These are phyloP conservation scores for Trichoderma breve DNA, from an alignment of 2,329 filamentous ascomycete species.

Conservation along the genomic window DNA sequence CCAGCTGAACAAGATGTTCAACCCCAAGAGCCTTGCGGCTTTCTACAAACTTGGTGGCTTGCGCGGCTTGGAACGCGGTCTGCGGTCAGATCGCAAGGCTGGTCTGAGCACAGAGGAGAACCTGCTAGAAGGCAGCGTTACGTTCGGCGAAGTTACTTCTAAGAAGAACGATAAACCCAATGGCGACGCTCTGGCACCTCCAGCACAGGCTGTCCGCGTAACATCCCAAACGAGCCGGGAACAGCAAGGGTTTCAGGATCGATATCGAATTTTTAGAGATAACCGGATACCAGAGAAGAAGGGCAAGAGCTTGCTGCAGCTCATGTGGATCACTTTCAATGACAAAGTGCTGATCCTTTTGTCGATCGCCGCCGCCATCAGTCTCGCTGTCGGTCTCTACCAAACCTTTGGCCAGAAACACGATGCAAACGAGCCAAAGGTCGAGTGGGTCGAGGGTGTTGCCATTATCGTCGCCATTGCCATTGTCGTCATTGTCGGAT, in stretches of 20 bases:
- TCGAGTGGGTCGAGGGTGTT: slow-evolving; percentile 80
- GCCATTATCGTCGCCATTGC: slow-evolving; percentile 78
- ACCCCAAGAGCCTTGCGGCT: slow-evolving; percentile 81
- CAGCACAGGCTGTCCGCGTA: not conserved
- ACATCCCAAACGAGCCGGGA: not conserved
- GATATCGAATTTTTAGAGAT: slow-evolving; percentile 68
- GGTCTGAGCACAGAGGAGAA: slow-evolving; percentile 78
- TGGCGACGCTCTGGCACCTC: slow-evolving; percentile 30
- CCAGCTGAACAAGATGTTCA: slow-evolving; percentile 81
- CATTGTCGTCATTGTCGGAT: slow-evolving; percentile 74
- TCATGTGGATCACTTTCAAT: slow-evolving; percentile 82
- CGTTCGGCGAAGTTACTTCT: slow-evolving; percentile 67
- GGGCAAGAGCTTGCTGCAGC: slow-evolving; percentile 66
- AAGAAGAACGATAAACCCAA: slow-evolving; percentile 36
- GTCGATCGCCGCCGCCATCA: slow-evolving; percentile 68
- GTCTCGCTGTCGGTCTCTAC: slow-evolving; percentile 71
- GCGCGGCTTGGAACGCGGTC: slow-evolving; percentile 72
- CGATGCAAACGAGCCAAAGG: slow-evolving; percentile 48
- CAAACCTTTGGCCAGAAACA: slow-evolving; percentile 66
- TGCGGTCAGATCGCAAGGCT: slow-evolving; percentile 67
- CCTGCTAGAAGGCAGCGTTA: slow-evolving; percentile 60
- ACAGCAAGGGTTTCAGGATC: slow-evolving; percentile 43
- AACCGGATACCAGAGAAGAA: slow-evolving; percentile 73
- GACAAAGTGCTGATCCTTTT: slow-evolving; percentile 77
- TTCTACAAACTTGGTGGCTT: slow-evolving; percentile 80